Base-by-base conservation (phyloP, 352 stramenopile species). In the Globisporangium rhizosaccharum region DNA sequence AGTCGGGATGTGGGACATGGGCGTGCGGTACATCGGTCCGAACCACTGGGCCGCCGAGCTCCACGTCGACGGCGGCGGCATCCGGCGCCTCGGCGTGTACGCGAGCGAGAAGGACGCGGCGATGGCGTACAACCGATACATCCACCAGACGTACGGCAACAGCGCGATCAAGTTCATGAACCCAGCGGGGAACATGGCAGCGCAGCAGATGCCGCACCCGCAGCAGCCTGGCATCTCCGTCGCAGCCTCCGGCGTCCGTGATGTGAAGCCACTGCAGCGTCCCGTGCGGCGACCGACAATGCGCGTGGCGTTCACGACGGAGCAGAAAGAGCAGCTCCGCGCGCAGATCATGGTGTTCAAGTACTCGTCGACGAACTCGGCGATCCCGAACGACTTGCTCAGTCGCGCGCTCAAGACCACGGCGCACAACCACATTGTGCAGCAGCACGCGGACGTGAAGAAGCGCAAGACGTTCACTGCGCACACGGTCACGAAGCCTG, bases 271-370 rank as follows among this genome's bases (percentile, higher is more conserved):
- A 8, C 51, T 85, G 17, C 75, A 84, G 51, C 77, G 68, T 2
- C 74, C 55, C 12, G 48, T 67, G 8, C 72, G 66, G n/a, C 76
- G 80, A 15, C 56, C 74, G 2, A 51, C 61, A 12, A 53, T 85
- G 23, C 82, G 84, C 53, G 82, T 81, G 30, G 79, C 70, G 6
- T 95, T 94, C 54, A 80, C 82, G 12, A 70, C 72, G 20, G 86
- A 95, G 56, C 86, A 95, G 55, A 96, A 96, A 59, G 87, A 96
- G 53, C 87, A 96, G 36, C 56, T 96, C 14, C 82, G 87, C 54
- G 83, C 87, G 39, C 87, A 96, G 59, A 96, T 96, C 64, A 94
- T 96, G 85, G 83, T 93, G 54, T 96, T 96, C 69, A 96, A 96
- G 57, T 94, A 90, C 64, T 90, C 82, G 20, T 89, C 84, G 5